Evolutionary conservation across 176 grass and related monocot species (phyloP).

Genomic region (Cymbopogon citratus): DNA sequence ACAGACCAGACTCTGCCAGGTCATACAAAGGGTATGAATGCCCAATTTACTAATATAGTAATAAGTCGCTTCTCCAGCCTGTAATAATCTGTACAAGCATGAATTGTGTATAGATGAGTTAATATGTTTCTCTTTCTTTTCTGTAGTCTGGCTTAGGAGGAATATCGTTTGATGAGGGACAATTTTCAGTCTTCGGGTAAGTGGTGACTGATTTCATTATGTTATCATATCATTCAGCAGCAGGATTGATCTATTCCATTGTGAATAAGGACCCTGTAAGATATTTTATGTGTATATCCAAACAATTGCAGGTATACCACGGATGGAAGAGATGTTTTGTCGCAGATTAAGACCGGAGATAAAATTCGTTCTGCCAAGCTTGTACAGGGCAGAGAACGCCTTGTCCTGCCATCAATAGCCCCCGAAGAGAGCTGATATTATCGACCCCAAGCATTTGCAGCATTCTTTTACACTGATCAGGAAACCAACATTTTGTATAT

Average conservation of each 20-base stretch:
- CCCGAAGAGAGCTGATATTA: conserved; percentile 58
- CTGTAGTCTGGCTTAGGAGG: conserved; percentile 84
- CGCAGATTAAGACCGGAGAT: conserved; percentile 89
- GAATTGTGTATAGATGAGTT: not conserved
- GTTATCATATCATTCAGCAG: not conserved
- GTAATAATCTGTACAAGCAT: conserved; percentile 6
- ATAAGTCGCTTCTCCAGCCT: not conserved
- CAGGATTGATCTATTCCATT: not conserved
- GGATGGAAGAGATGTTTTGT: conserved; percentile 67
- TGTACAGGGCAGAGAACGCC: conserved; percentile 69
- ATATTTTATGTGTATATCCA: not conserved
- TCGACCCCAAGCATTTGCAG: not conserved
- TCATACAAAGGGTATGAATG: not conserved
- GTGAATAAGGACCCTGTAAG: not conserved
- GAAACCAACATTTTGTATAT: conserved; percentile 32
- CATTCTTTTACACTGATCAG: conserved; percentile 44
- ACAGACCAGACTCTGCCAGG: not conserved
- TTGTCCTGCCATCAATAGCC: conserved; percentile 44
- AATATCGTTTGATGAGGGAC: conserved; percentile 96
- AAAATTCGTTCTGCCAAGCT: conserved; percentile 77
- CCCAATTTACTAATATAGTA: not conserved
- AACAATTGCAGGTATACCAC: conserved; percentile 64
- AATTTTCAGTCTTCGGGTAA: conserved; percentile 98
- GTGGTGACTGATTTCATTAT: not conserved
- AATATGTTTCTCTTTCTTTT: not conserved